Evolutionary conservation across 1,139 yeast genomes (phyloP), one percentile per base, ranked within the genome.

Genomic region (Taiozyma sp.): DNA sequence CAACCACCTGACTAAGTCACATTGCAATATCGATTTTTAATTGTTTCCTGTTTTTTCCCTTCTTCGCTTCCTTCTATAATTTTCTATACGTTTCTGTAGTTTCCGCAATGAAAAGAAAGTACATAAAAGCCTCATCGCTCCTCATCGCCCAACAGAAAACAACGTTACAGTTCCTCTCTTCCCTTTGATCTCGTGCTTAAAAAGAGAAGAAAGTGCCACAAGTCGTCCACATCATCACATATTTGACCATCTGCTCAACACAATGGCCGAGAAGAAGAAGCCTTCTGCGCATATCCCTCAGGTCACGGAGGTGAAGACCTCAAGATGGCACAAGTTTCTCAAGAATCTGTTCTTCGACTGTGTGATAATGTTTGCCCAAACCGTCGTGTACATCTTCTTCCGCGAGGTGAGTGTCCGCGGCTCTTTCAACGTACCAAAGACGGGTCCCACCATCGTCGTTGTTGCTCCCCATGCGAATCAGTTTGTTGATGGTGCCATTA

Each of bases 401-500:
- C 66, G 91, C 50, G 91, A 85, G 62, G 82, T 85, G 47, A 74
- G 83, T 49, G 78, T 85, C 1, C 69, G 89, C 50, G 90, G 90
- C 3, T 83, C 87, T 0, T 83, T 79, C 63, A 76, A 84, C 54
- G 65, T 85, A 30, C 91, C 93, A 0, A 68, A 74, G 24, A 69
- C 75, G 10, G 88, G 87, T 1, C 84, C 91, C 0, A 83, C 85
- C 5, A 80, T 86, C 47, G 78, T 85, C 51, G 93, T 85, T 32
- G 85, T 85, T 44, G 93, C 91, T 1, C 93, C 95, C 1, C 93
- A 86, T 68, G 89, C 89, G 19, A 85, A 85, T 63, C 95, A 86
- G 63, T 85, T 85, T 60, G 81, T 85, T 32, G 95, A 86, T 64
- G 88, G 87, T 2, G 75, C 85, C 6, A 69, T 85, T 39, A 73